These are phyloP conservation scores for Schizochytrium sp. DNA, from an alignment of 108 stramenopile species.

Conservation along the genomic window DNA sequence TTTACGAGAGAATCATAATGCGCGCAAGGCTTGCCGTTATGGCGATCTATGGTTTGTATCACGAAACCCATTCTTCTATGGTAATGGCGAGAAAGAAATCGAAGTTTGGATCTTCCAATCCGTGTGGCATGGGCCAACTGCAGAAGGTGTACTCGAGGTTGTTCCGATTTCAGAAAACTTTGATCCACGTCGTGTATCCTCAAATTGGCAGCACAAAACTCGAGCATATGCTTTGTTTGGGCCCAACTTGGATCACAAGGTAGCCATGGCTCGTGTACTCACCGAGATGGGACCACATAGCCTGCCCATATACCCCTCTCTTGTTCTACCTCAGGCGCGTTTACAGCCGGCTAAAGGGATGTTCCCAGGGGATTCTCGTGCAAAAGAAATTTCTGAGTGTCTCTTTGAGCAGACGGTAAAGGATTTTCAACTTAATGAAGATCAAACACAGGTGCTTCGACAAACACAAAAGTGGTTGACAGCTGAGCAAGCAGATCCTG, in stretches of 20 bases:
- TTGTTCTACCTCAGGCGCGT: background rate
- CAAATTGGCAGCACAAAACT: background rate
- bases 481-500: background rate
- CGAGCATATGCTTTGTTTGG: background rate
- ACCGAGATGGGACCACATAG: background rate
- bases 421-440: background rate
- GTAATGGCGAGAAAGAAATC: no score
- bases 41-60: constrained; percentile 56
- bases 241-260: constrained; percentile 18
- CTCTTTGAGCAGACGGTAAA: no score
- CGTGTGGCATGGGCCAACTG: constrained; percentile 22
- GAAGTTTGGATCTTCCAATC: constrained; percentile 42
- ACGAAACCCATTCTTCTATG: background rate
- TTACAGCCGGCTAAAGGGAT: background rate
- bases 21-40: constrained; percentile 28
- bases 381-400: background rate
- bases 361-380: background rate
- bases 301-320: background rate
- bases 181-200: constrained; percentile 22
- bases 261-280: constrained; percentile 1
- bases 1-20: background rate
- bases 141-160: constrained; percentile 4
- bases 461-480: background rate
- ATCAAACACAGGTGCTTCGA: background rate
- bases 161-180: constrained; percentile 30